Conservation (phyloP, 257 asterid genomes). For the Ilex asprella region DNA sequence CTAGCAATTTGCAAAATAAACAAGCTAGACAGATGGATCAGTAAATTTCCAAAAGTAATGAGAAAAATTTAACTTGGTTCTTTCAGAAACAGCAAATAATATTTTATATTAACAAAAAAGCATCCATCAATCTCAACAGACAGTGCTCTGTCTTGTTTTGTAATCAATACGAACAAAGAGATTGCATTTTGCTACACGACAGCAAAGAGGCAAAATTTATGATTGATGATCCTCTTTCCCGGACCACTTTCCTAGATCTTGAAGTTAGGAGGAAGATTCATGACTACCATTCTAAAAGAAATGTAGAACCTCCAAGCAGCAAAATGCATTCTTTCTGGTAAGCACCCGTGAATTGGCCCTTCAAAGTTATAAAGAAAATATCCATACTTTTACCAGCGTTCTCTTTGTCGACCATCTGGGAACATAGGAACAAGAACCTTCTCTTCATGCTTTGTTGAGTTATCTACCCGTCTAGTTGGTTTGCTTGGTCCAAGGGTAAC, state of each 20-base stretch:
- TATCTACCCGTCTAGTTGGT: constrained; percentile 32
- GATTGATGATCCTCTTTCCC: not conserved
- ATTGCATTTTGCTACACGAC: too few relatives aligned
- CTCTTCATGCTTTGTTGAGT: constrained; percentile 31
- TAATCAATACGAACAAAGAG: too few relatives aligned
- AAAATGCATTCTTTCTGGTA: not conserved
- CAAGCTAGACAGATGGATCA: too few relatives aligned
- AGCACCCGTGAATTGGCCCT: constrained; percentile 8
- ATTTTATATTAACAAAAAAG: too few relatives aligned
- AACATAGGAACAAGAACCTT: constrained; percentile 49
- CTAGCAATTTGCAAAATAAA: too few relatives aligned
- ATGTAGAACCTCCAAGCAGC: constrained; percentile 9
- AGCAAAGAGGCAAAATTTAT: too few relatives aligned
- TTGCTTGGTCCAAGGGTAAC: constrained; percentile 32
- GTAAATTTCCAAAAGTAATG: too few relatives aligned
- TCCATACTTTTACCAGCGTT: constrained; percentile 60
- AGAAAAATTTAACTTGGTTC: too few relatives aligned
- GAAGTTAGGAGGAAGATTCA: constrained; percentile 16
- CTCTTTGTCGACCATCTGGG: constrained; percentile 91
- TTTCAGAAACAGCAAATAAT: too few relatives aligned
- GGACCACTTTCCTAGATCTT: not conserved
- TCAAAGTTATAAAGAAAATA: constrained; percentile 4
- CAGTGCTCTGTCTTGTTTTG: too few relatives aligned
- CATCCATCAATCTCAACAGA: too few relatives aligned
- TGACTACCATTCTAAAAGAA: constrained; percentile 10